phyloP scores from a whole-genome alignment of 192 early-diverging fungal species.

The Kickxella alabastrina region DNA sequence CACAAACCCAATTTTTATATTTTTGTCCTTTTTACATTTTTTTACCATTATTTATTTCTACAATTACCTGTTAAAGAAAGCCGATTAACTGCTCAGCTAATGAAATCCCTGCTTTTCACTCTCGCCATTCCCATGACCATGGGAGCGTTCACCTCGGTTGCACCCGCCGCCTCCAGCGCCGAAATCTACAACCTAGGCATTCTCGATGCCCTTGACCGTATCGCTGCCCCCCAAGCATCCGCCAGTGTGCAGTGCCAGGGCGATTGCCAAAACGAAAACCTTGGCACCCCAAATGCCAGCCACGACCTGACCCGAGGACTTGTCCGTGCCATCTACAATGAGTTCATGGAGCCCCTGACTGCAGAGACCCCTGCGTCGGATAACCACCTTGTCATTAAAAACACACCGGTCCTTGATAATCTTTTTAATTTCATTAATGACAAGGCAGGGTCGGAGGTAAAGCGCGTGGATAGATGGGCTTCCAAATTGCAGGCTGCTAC shows the following conservation, averaged over 20 bases:
- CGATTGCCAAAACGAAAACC: conserved; percentile 19
- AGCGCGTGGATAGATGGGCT: too few species aligned
- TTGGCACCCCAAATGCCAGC: not conserved
- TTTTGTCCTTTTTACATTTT: not conserved
- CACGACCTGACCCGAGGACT: not conserved
- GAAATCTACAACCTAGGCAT: too few species aligned
- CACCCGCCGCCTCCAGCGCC: conserved; percentile 5
- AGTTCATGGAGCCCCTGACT: conserved; percentile 6
- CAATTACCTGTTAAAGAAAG: too few species aligned
- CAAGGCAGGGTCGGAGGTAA: not conserved
- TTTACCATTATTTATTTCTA: too few species aligned
- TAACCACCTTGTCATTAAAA: conserved; percentile 10
- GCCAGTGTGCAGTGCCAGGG: conserved; percentile 25
- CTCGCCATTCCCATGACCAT: not conserved
- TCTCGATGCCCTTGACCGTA: conserved; percentile 8
- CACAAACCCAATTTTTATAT: too few species aligned
- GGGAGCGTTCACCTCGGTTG: conserved; percentile 4
- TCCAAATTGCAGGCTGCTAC: not conserved
- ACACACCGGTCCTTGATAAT: conserved; percentile 36
- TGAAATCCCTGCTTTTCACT: too few species aligned
- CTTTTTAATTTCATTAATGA: conserved; percentile 18
- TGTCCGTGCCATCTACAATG: conserved; percentile 5
- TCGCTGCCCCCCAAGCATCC: not conserved
- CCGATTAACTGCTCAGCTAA: too few species aligned
- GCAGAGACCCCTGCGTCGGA: not conserved